These are phyloP conservation scores for Lecanosticta acicola DNA, from an alignment of 2,329 filamentous ascomycete genomes.

Conservation along the genomic window DNA sequence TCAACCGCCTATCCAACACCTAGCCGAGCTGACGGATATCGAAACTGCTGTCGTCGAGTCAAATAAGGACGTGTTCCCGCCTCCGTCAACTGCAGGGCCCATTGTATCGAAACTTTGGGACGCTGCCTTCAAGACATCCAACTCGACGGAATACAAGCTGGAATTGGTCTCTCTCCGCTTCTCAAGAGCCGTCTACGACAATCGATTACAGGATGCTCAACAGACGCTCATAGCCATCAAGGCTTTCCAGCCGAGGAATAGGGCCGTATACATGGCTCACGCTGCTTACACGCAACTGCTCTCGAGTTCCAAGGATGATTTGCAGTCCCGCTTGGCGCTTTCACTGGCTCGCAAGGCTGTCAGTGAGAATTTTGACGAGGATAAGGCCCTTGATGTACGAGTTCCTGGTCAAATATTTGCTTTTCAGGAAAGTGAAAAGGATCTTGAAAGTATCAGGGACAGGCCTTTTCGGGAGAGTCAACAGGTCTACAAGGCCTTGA, in stretches of 20 bases:
- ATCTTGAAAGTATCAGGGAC: slow-evolving; percentile 23
- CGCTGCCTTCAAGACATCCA: slow-evolving; percentile 24
- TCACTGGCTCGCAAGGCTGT: slow-evolving; percentile 30
- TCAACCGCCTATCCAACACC: slow-evolving; percentile 23
- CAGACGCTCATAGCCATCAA: slow-evolving; percentile 33
- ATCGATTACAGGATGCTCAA: slow-evolving; percentile 30
- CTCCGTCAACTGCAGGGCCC: slow-evolving; percentile 24
- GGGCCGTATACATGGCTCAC: slow-evolving; percentile 32
- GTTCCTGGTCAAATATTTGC: slow-evolving; percentile 32
- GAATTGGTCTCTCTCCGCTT: slow-evolving; percentile 29
- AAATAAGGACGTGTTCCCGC: slow-evolving; percentile 24
- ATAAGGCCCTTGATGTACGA: slow-evolving; percentile 26
- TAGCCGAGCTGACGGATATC: slow-evolving; percentile 25
- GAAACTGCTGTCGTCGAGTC: slow-evolving; percentile 27
- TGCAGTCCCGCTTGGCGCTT: slow-evolving; percentile 27
- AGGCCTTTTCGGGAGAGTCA: slow-evolving; percentile 26
- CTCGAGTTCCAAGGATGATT: slow-evolving; percentile 26
- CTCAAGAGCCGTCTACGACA: slow-evolving; percentile 27
- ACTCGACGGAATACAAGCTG: slow-evolving; percentile 20
- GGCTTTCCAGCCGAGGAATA: slow-evolving; percentile 26
- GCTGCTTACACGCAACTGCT: slow-evolving; percentile 31
- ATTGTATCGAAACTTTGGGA: slow-evolving; percentile 31
- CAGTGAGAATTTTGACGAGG: slow-evolving; percentile 28
- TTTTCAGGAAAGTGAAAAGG: slow-evolving; percentile 22
- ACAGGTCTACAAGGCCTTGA: slow-evolving; percentile 28